Evolutionary conservation across 305 asterid species (phyloP).

Genomic region (Rubia balearica): DNA sequence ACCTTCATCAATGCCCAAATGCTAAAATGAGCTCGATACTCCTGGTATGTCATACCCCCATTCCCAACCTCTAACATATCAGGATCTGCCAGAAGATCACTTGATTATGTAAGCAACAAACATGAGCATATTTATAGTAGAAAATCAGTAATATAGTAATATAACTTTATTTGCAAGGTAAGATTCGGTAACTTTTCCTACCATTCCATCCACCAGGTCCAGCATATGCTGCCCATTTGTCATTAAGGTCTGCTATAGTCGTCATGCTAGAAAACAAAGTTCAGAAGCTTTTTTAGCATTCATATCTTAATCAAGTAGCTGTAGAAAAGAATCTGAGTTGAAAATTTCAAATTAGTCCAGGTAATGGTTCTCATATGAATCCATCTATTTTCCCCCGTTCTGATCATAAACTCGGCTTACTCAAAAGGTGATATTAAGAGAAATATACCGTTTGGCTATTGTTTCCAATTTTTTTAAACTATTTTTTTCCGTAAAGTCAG

Average conservation of each 20-base stretch:
- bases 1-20: slow-evolving; percentile 99
- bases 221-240: slow-evolving; percentile 97
- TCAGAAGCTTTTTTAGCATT: slow-evolving; percentile 5
- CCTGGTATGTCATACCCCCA: slow-evolving; percentile 82
- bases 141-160: neutral
- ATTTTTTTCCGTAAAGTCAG: neutral
- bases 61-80: slow-evolving; percentile 99
- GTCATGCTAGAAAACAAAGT: slow-evolving; percentile 59
- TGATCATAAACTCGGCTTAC: neutral
- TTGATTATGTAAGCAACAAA: slow-evolving; percentile 2
- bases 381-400: neutral
- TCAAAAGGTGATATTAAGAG: neutral
- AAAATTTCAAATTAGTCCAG: neutral
- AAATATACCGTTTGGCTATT: neutral
- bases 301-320: neutral
- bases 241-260: slow-evolving; percentile 75
- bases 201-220: slow-evolving; percentile 99
- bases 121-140: neutral
- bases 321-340: neutral
- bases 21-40: slow-evolving; percentile 89
- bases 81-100: slow-evolving; percentile 55
- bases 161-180: slow-evolving; percentile 13
- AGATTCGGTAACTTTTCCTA: slow-evolving; percentile 26
- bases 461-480: neutral
- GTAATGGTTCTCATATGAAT: neutral